These are phyloP conservation scores for Penicillium olsonii DNA, from an alignment of 2,329 filamentous ascomycete genomes.

Conservation along the genomic window DNA sequence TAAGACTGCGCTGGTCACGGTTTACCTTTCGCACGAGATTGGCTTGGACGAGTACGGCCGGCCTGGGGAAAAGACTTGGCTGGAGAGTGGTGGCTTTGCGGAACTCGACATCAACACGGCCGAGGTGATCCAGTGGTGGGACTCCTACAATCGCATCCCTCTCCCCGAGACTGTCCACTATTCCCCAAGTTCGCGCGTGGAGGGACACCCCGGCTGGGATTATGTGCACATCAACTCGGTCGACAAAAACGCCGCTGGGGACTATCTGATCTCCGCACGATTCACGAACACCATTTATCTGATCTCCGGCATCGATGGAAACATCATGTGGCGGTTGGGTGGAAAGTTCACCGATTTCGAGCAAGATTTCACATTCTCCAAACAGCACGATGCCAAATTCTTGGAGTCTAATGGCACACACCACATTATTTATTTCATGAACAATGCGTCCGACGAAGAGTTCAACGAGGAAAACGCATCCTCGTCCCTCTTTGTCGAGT, in stretches of 20 bases:
- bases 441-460: constrained; percentile 28
- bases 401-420: not conserved
- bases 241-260: constrained; percentile 39
- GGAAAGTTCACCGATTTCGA: constrained; percentile 31
- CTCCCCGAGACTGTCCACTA: constrained; percentile 27
- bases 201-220: constrained; percentile 31
- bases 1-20: constrained; percentile 30
- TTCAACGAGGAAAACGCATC: constrained; percentile 29
- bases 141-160: constrained; percentile 30
- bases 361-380: constrained; percentile 28
- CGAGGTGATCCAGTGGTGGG: constrained; percentile 37
- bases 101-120: constrained; percentile 37
- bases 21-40: constrained; percentile 24
- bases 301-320: constrained; percentile 35
- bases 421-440: not conserved
- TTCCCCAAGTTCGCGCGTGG: constrained; percentile 2
- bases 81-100: constrained; percentile 34
- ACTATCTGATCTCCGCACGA: constrained; percentile 42
- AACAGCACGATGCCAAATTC: not conserved
- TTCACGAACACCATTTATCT: constrained; percentile 42
- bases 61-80: constrained; percentile 25
- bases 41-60: constrained; percentile 26
- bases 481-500: constrained; percentile 30
- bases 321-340: constrained; percentile 41
- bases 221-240: constrained; percentile 44